Evolutionary conservation across 257 asterid species (phyloP), one percentile per base, ranked within the genome.

Genomic region (Anisodus acutangulus): DNA sequence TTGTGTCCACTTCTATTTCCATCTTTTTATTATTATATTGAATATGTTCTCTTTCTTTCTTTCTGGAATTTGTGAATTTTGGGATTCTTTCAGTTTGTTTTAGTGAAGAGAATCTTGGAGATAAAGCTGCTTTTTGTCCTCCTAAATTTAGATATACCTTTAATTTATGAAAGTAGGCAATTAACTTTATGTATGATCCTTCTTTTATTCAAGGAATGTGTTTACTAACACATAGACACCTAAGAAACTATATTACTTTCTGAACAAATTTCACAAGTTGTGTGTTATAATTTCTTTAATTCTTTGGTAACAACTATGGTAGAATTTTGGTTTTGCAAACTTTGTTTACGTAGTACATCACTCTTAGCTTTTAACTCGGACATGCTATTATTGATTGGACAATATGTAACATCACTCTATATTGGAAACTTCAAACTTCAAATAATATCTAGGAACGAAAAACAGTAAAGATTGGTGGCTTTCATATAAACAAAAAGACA

Each of bases 31-130:
- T 31, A 0, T 9, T 26, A 19, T 19, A 62, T 6, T 41, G 4
- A 76, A 76, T 5, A 76, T 51, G 10, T 51, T 76, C 64, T 53
- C 47, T 26, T 51, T 76, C 47, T 26, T 51, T 76, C 60, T 76
- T 76, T 76, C 43, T 51, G 13, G 9, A 76, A 53, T 53, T 51
- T 76, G 64, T 76, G 81, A 51, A 51, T 76, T 76, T 51, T 76
- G 45, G 26, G 47, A 51, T 53, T 76, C 15, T 49, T 76, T 76
- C 47, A 19, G 80, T 47, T 76, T 76, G 62, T 51, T 76, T 22
- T 19, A 26, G 71, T 31, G 8, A 19, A 74, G 63, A 76, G 63
- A 51, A 51, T 53, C 47, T 31, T 49, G 4, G 81, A 12, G 63
- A 76, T 26, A 76, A 76, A 51, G 63, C n/a, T 26, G n/a, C 47